Conservation (phyloP, 352 stramenopile genomes). For the Globisporangium megalacanthum region DNA sequence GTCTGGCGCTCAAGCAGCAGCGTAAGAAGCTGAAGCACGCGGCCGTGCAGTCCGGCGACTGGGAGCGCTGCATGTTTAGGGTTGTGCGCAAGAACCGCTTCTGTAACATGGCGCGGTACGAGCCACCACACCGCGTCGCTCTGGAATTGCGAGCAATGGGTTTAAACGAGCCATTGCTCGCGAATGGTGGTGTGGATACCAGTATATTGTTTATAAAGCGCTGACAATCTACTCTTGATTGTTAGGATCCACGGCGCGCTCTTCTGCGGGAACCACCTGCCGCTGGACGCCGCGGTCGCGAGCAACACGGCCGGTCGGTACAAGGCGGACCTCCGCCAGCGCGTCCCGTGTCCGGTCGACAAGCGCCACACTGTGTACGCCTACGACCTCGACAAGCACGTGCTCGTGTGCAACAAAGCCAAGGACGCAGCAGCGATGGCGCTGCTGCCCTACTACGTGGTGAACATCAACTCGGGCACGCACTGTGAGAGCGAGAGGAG, state of each 20-base stretch:
- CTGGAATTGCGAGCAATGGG: not conserved
- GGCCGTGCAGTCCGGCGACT: slow-evolving; percentile 43
- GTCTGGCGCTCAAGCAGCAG: slow-evolving; percentile 31
- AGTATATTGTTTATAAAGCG: too few species aligned
- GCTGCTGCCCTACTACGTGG: slow-evolving; percentile 59
- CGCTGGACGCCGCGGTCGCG: slow-evolving; percentile 18
- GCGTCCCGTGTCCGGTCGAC: slow-evolving; percentile 75
- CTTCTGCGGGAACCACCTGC: slow-evolving; percentile 78
- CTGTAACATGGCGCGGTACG: slow-evolving; percentile 73
- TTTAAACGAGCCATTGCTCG: not conserved
- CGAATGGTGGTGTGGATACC: not conserved
- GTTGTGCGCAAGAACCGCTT: slow-evolving; percentile 77
- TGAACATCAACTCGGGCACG: slow-evolving; percentile 76
- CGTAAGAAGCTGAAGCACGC: slow-evolving; percentile 61
- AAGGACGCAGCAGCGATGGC: slow-evolving; percentile 58
- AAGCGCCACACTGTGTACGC: slow-evolving; percentile 66
- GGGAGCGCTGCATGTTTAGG: slow-evolving; percentile 77
- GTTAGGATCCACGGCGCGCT: slow-evolving; percentile 25
- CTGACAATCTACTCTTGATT: too few species aligned
- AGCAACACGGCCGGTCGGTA: slow-evolving; percentile 72
- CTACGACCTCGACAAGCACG: slow-evolving; percentile 75
- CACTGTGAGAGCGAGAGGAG: slow-evolving; percentile 16
- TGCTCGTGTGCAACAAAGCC: slow-evolving; percentile 72
- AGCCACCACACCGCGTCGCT: too few species aligned
- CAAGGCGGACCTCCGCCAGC: slow-evolving; percentile 38